phyloP scores from a whole-genome alignment of 2,329 filamentous ascomycete genomes.

The Remersonia thermophila region DNA sequence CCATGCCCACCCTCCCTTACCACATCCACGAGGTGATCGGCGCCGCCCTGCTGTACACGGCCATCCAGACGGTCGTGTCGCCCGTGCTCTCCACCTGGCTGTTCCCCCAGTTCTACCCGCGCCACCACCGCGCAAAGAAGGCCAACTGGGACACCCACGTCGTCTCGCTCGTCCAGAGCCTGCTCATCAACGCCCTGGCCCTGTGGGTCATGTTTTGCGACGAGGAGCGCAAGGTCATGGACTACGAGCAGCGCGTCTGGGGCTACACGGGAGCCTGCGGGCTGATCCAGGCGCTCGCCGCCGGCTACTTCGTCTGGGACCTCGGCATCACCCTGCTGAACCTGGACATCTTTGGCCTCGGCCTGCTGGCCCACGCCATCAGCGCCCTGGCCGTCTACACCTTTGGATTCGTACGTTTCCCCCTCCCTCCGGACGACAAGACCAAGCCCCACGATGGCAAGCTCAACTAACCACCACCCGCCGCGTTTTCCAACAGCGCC shows the following conservation, averaged over 20 bases:
- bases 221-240: constrained; percentile 53
- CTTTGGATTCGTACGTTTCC: constrained; percentile 60
- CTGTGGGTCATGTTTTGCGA: constrained; percentile 61
- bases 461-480: not conserved
- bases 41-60: constrained; percentile 55
- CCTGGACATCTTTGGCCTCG: constrained; percentile 60
- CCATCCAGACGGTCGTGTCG: constrained; percentile 54
- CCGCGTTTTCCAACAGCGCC: too few relatives aligned
- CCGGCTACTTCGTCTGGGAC: constrained; percentile 80
- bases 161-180: constrained; percentile 69
- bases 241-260: constrained; percentile 58
- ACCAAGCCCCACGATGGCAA: not conserved
- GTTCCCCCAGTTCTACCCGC: constrained; percentile 50
- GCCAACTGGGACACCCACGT: constrained; percentile 81
- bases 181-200: constrained; percentile 59
- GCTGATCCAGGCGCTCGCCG: constrained; percentile 63
- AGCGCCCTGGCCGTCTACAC: constrained; percentile 63
- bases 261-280: constrained; percentile 63
- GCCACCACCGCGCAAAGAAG: constrained; percentile 48
- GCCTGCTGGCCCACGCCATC: constrained; percentile 65
- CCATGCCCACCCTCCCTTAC: constrained; percentile 54
- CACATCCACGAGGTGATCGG: constrained; percentile 67
- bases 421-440: constrained; percentile 1
- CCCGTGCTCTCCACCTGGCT: constrained; percentile 51
- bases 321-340: constrained; percentile 56